Evolutionary conservation across 2,329 filamentous ascomycete genomes (phyloP).

Genomic region (Colletotrichum sp.): DNA sequence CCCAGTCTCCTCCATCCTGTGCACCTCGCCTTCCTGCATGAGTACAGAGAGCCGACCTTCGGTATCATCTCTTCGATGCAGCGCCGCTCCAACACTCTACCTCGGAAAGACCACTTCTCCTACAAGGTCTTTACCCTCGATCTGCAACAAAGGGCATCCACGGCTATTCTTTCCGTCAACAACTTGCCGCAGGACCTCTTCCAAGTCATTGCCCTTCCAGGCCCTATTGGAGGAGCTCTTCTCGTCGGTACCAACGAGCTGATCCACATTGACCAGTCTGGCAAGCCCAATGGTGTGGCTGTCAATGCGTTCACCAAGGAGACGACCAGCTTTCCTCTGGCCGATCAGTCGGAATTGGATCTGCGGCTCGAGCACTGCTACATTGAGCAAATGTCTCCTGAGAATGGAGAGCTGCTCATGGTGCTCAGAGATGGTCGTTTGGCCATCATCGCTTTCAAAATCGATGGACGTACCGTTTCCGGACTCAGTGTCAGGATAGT

Average conservation of each 20-base stretch:
- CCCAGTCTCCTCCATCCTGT: slow-evolving; percentile 86
- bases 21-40: slow-evolving; percentile 90
- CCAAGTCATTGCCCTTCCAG: slow-evolving; percentile 80
- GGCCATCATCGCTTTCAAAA: slow-evolving; percentile 78
- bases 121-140: slow-evolving; percentile 97
- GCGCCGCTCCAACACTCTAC: slow-evolving; percentile 76
- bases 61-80: slow-evolving; percentile 85
- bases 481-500: slow-evolving; percentile 78
- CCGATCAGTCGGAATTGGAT: slow-evolving; percentile 82
- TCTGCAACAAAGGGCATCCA: slow-evolving; percentile 90
- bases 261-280: slow-evolving; percentile 94
- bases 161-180: slow-evolving; percentile 85
- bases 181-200: slow-evolving; percentile 88
- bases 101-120: slow-evolving; percentile 82
- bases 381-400: slow-evolving; percentile 76
- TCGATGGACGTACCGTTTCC: slow-evolving; percentile 91
- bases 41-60: slow-evolving; percentile 97
- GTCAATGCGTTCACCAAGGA: slow-evolving; percentile 90
- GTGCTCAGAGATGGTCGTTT: slow-evolving; percentile 78
- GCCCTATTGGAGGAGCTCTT: slow-evolving; percentile 87
- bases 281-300: slow-evolving; percentile 89
- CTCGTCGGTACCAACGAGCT: slow-evolving; percentile 89
- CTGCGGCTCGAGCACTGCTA: slow-evolving; percentile 82
- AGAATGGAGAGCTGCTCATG: slow-evolving; percentile 84
- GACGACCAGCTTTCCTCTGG: slow-evolving; percentile 81